A percentile compares a stretch with the other conserved stretches of the same genome.
Conservation (phyloP, 2,329 filamentous ascomycete species). For the Chrysoporthe austroafricana region DNA sequence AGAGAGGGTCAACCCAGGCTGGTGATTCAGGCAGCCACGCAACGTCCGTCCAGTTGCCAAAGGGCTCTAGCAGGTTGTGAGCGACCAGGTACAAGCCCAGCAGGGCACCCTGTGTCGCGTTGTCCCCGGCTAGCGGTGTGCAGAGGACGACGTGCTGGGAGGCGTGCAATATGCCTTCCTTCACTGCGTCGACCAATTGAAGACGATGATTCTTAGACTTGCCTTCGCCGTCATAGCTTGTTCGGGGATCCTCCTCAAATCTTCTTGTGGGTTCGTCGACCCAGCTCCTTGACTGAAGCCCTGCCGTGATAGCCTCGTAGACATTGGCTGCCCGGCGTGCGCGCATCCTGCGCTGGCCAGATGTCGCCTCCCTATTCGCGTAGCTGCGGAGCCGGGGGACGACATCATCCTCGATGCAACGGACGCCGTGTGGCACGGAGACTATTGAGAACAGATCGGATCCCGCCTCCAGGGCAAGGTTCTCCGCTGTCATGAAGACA, state of each 20-base stretch:
- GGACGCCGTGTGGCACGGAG: not conserved
- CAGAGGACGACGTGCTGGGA: not conserved
- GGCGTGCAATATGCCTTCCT: not conserved
- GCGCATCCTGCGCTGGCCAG: not conserved
- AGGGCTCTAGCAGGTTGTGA: not conserved
- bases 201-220: not conserved
- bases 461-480: not conserved
- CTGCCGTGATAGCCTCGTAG: not conserved
- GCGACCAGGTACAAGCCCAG: not conserved
- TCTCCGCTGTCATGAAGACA: not conserved
- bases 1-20: not conserved
- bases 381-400: not conserved
- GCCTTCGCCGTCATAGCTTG: not conserved
- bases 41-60: not conserved
- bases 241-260: too few species aligned
- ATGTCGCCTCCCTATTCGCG: not conserved
- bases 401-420: not conserved
- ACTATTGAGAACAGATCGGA: not conserved
- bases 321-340: not conserved
- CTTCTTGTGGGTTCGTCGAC: not conserved
- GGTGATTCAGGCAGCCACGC: not conserved
- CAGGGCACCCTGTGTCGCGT: not conserved
- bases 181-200: not conserved
- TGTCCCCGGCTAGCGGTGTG: not conserved
- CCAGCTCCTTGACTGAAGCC: not conserved